These are phyloP conservation scores for Chamaenerion angustifolium DNA, from an alignment of 345 rosid species.

Conservation along the genomic window DNA sequence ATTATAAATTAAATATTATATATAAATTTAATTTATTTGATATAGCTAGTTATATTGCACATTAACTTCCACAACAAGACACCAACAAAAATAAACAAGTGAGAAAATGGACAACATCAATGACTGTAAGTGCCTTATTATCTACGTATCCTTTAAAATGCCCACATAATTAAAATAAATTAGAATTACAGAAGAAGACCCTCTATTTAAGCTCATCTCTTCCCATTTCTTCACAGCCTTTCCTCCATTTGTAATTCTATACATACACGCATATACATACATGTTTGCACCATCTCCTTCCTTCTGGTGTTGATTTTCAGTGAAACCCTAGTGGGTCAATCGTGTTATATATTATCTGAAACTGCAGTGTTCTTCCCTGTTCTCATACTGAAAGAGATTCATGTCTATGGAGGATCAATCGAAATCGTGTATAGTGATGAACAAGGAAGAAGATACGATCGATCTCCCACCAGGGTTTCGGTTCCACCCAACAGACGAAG, in stretches of 20 bases:
- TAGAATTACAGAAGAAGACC: constrained; percentile 10
- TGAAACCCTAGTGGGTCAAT: no score
- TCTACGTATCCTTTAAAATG: constrained; percentile 42
- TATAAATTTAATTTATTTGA: no score
- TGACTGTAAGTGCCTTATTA: constrained; percentile 37
- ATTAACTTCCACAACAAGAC: no score
- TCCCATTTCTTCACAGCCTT: constrained; percentile 22
- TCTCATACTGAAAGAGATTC: no score
- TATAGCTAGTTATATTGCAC: no score
- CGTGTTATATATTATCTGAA: no score
- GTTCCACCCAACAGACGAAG: not conserved
- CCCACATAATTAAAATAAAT: not conserved
- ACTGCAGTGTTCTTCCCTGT: not conserved
- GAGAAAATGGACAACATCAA: no score
- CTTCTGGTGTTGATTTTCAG: no score
- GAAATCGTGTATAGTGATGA: constrained; percentile 20
- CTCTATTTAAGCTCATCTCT: constrained; percentile 44
- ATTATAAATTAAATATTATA: no score
- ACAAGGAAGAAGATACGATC: not conserved
- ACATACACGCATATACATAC: no score
- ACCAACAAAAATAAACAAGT: no score
- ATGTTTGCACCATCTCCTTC: no score
- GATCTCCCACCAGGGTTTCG: not conserved
- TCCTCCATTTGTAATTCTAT: constrained; percentile 3
- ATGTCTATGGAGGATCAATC: constrained; percentile 28